Percentiles rank a stretch among this genome's conserved stretches.
These are phyloP conservation scores for Chytriomyces hyalinus DNA, from an alignment of 192 early-diverging fungal species.

Conservation along the genomic window DNA sequence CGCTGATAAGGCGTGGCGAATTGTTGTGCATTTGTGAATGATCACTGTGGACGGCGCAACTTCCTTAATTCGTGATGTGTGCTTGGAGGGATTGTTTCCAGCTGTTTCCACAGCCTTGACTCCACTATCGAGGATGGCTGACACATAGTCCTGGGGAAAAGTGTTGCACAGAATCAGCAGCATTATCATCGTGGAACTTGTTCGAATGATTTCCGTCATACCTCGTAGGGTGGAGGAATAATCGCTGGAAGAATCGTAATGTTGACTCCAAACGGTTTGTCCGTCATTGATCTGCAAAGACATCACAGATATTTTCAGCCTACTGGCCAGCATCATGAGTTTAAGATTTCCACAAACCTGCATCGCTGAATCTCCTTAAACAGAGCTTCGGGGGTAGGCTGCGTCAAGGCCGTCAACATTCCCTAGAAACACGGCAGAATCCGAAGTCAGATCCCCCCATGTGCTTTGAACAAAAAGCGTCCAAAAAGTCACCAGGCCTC, in stretches of 20 bases:
- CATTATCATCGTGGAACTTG: background rate
- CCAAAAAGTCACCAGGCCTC: constrained; percentile 13
- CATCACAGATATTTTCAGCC: background rate
- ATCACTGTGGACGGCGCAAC: constrained; percentile 50
- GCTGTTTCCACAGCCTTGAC: constrained; percentile 78
- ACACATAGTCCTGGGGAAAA: constrained; percentile 49
- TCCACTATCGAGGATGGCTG: constrained; percentile 68
- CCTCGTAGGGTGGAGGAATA: constrained; percentile 70
- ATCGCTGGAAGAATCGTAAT: constrained; percentile 71
- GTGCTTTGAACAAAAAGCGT: background rate
- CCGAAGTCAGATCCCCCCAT: background rate
- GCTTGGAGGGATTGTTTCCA: constrained; percentile 72
- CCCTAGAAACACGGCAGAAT: constrained; percentile 24
- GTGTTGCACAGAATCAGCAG: background rate
- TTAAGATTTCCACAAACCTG: constrained; percentile 2
- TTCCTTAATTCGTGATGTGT: constrained; percentile 68
- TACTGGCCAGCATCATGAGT: background rate
- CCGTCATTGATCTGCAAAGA: constrained; percentile 67
- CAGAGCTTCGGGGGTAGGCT: constrained; percentile 70
- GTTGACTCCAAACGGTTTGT: constrained; percentile 76
- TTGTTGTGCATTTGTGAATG: constrained; percentile 75
- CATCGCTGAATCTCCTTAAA: constrained; percentile 58
- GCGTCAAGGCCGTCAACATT: constrained; percentile 72
- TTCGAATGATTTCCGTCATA: background rate
- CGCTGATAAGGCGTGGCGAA: constrained; percentile 67